Percentiles rank a stretch among this genome's conserved stretches.
Evolutionary conservation across 2,329 filamentous ascomycete species (phyloP).

Genomic region (Colletotrichum sojae): DNA sequence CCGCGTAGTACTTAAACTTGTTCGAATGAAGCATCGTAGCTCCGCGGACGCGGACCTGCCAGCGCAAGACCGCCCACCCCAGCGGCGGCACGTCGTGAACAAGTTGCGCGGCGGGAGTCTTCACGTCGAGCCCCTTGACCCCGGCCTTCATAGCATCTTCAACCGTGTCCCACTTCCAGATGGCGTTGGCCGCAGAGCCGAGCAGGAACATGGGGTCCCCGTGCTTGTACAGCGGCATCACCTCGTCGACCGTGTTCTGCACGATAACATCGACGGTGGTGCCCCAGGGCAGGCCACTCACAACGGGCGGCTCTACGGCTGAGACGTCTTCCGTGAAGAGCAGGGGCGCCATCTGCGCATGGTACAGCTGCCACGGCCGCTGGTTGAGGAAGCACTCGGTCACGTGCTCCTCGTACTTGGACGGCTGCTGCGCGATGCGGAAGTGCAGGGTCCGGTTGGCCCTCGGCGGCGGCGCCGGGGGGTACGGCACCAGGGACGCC

Average conservation of each 20-base stretch:
- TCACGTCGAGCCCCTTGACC: background rate
- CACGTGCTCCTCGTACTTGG: slow-evolving; percentile 14
- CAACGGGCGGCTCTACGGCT: slow-evolving; percentile 9
- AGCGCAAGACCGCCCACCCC: slow-evolving; percentile 29
- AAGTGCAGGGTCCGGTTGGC: slow-evolving; percentile 17
- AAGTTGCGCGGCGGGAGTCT: slow-evolving; percentile 1
- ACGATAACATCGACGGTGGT: slow-evolving; percentile 48
- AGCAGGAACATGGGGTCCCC: slow-evolving; percentile 71
- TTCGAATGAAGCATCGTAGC: slow-evolving; percentile 32
- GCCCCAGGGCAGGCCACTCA: slow-evolving; percentile 49
- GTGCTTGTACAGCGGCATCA: slow-evolving; percentile 69
- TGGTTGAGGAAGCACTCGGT: slow-evolving; percentile 28
- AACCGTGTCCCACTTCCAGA: slow-evolving; percentile 66
- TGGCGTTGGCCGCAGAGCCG: slow-evolving; percentile 61
- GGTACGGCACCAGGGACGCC: background rate
- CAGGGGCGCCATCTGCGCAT: slow-evolving; percentile 48
- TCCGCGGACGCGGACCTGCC: slow-evolving; percentile 16
- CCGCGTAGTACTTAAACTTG: slow-evolving; percentile 35
- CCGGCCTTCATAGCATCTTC: slow-evolving; percentile 59
- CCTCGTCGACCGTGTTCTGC: slow-evolving; percentile 20
- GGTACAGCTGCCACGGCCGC: slow-evolving; percentile 24
- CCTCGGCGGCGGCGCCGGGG: background rate
- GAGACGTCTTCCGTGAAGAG: slow-evolving; percentile 63
- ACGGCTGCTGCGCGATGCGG: slow-evolving; percentile 12
- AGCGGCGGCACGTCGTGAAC: slow-evolving; percentile 27